Percentiles rank a stretch among this genome's conserved stretches.
Conservation (phyloP, 169 alveolate species). For the Plasmodium cynomolgi region DNA sequence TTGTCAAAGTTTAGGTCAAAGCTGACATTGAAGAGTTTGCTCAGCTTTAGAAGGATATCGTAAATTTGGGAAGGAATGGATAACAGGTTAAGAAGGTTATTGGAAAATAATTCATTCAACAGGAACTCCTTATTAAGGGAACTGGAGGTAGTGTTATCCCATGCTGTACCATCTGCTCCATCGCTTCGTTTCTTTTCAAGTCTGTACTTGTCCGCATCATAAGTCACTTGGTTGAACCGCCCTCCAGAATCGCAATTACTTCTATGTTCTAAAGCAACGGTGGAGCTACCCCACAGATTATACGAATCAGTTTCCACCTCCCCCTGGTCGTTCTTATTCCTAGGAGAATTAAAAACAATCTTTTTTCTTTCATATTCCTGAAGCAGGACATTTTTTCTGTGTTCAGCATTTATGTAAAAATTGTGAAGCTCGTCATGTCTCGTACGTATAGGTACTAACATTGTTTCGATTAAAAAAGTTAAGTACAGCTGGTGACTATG, state of each 20-base stretch:
- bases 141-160: background rate
- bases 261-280: background rate
- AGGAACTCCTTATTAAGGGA: slow-evolving; percentile 31
- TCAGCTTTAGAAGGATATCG: slow-evolving; percentile 33
- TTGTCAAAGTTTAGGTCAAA: slow-evolving; percentile 73
- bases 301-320: background rate
- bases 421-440: slow-evolving; percentile 62
- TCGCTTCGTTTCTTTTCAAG: background rate
- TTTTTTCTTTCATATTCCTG: slow-evolving; percentile 33
- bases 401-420: slow-evolving; percentile 35
- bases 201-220: background rate
- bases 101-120: slow-evolving; percentile 70
- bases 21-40: slow-evolving; percentile 38
- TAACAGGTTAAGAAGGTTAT: slow-evolving; percentile 53
- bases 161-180: background rate
- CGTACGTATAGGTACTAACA: slow-evolving; percentile 59
- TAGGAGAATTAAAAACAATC: background rate
- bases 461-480: slow-evolving; percentile 54
- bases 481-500: slow-evolving; percentile 54
- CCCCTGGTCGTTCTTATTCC: background rate
- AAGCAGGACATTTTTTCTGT: slow-evolving; percentile 28
- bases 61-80: slow-evolving; percentile 73
- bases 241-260: background rate
- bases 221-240: background rate
- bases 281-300: background rate